phyloP scores from a whole-genome alignment of 2,329 filamentous ascomycete genomes.

The Fusarium proliferatum region DNA sequence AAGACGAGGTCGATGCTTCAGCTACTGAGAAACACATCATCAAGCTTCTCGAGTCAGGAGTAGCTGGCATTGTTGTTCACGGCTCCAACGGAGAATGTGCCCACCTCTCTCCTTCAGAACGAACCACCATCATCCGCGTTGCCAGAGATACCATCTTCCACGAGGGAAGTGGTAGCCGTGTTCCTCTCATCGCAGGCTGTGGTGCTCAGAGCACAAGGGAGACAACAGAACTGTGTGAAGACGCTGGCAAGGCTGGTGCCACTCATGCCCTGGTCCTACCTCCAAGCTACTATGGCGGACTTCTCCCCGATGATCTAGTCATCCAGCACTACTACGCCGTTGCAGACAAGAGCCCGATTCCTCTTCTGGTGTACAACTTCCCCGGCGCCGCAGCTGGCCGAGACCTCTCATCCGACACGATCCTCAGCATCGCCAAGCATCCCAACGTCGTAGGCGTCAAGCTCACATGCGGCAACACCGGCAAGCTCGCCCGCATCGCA shows the following conservation, averaged over 20 bases:
- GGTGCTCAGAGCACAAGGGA: slow-evolving; percentile 81
- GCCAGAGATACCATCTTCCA: slow-evolving; percentile 51
- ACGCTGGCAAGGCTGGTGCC: slow-evolving; percentile 76
- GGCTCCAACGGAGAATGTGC: slow-evolving; percentile 88
- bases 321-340: slow-evolving; percentile 73
- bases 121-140: slow-evolving; percentile 73
- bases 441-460: slow-evolving; percentile 73
- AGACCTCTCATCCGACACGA: slow-evolving; percentile 69
- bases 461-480: slow-evolving; percentile 73
- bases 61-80: slow-evolving; percentile 81
- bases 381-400: slow-evolving; percentile 70
- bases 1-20: slow-evolving; percentile 49
- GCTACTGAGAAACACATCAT: slow-evolving; percentile 50
- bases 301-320: slow-evolving; percentile 65
- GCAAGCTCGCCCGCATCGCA: slow-evolving; percentile 65
- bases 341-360: slow-evolving; percentile 68
- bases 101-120: slow-evolving; percentile 78
- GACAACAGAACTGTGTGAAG: slow-evolving; percentile 75
- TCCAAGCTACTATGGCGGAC: slow-evolving; percentile 78
- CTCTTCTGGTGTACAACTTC: slow-evolving; percentile 74
- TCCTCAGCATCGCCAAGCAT: slow-evolving; percentile 63
- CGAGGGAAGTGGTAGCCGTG: slow-evolving; percentile 32
- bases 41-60: slow-evolving; percentile 70
- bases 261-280: slow-evolving; percentile 82
- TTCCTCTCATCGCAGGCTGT: slow-evolving; percentile 77